Base-by-base conservation (phyloP, 2,329 filamentous ascomycete species). In the Daldinia sp. region DNA sequence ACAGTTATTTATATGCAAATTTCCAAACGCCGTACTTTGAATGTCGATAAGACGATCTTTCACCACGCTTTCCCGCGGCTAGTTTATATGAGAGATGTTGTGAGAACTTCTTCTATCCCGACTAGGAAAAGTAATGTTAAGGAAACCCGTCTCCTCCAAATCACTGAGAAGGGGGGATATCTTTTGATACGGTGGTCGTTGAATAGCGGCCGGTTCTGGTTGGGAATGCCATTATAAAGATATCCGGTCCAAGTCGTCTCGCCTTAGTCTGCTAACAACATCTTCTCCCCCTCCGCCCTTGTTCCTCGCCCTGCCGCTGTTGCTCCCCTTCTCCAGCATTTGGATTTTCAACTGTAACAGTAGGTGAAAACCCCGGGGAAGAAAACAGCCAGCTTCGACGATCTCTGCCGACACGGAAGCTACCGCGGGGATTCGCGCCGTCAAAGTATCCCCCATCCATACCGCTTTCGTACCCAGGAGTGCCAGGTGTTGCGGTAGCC, bases 351-450 rank as follows among this genome's bases (percentile, higher is more conserved):
- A 87, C 77, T 2, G 84, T 82, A 4, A 88, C 79, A 10, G 84
- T 81, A 1, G 86, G 85, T 10, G 84, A 84, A 72, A 88, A 88
- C 0, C 77, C 80, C 0, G 86, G 85, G 1, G 85, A 84, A 6
- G 51, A 54, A 72, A 89, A 88, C 26, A 89, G 76, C 87, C 87
- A 89, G 76, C 87, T 89, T 48, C 87, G 79, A 42, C 87, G 78
- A 73, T 89, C 87, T 59, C 86, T 81, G 6, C 87, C 87, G 15
- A 89, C 83, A 54, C 87, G 82, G 74, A 89, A 89, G 74, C 86
- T 89, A 9, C 82, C 82, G 20, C 85, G 76, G 2, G 81, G 74
- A 65, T 85, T 84, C 26, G 76, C 77, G 50, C 79, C 82, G 53
- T 88, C 86, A 72, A 88, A 88, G 73, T 88, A 88, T 18, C 75